These are phyloP conservation scores for Acanthamoeba divionensis DNA, from an alignment of 208 protist genomes.

Conservation along the genomic window DNA sequence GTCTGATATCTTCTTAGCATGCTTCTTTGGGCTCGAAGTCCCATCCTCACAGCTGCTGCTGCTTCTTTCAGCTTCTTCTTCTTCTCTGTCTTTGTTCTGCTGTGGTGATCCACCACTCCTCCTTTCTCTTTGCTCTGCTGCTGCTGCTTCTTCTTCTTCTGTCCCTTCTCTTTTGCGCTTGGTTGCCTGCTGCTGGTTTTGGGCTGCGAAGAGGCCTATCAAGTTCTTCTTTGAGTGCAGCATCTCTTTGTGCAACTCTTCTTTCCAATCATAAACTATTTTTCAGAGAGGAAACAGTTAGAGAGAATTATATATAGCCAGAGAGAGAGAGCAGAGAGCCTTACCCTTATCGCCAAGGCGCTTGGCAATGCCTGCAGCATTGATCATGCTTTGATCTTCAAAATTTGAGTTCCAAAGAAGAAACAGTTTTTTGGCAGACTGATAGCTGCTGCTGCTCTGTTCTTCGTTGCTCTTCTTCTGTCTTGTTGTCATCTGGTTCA, in stretches of 20 bases:
- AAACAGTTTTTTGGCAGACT: not conserved
- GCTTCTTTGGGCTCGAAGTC: too few species aligned
- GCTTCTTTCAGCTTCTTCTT: too few species aligned
- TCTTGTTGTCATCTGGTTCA: not conserved
- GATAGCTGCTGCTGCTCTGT: not conserved
- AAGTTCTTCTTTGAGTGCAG: conserved; percentile 25
- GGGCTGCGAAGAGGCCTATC: not conserved
- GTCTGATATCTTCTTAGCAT: too few species aligned
- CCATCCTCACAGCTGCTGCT: too few species aligned
- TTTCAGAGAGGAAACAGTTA: not conserved
- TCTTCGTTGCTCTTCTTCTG: not conserved
- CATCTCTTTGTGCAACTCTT: not conserved
- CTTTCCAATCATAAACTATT: conserved; percentile 4
- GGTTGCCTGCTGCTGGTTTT: too few species aligned
- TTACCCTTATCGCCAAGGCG: conserved; percentile 1
- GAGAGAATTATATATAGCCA: not conserved
- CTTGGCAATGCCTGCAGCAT: not conserved
- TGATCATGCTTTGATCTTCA: conserved; percentile 47
- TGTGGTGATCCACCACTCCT: too few species aligned
- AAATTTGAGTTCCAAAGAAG: conserved; percentile 48
- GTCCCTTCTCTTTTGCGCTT: too few species aligned
- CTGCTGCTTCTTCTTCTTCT: not conserved
- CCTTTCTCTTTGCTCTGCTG: not conserved
- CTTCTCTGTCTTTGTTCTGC: too few species aligned
- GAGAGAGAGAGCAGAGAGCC: not conserved